Base-by-base conservation (phyloP, 2,329 filamentous ascomycete genomes). In the Huntiella abstrusa region DNA sequence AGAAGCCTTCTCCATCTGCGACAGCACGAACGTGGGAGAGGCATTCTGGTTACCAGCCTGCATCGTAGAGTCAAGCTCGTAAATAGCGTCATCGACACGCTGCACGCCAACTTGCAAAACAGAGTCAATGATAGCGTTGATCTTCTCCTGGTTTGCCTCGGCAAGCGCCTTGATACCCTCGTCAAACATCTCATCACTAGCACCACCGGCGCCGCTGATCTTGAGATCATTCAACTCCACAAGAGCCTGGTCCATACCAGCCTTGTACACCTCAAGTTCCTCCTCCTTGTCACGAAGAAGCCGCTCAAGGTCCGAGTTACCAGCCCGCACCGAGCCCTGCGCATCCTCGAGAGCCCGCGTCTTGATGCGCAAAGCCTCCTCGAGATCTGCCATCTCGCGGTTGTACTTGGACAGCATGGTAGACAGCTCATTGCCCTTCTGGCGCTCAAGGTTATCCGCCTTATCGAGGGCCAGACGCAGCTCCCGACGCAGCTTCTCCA, bases 41-140 rank as follows among this genome's bases (percentile, higher is more conserved):
- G 91, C 91, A 57, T 92, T 98, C 64, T 96, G 91, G 65, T 98
- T 98, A 61, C 91, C 91, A 36, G 88, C 91, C 60, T 96, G 88
- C 86, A 96, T 96, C 15, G 83, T 83, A 15, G 91, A 96, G 62
- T 98, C 91, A 38, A 98, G 70, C 62, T 98, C 91, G 64, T 98
- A 98, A 33, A 98, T 69, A 38, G 91, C 86, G 62, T 98, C 91
- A 56, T 98, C 91, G 11, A 98, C 87, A 39, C 91, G 80, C 56
- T 91, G 79, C 16, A 96, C 85, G 54, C 87, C 91, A 42, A 84
- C 80, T 59, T 96, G 87, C 35, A 98, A 69, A 3, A 98, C 91
- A 0, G 88, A 94, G 61, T 98, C 91, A 54, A 98, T 93, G 45
- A 98, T 88, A 55, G 93, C 86, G 65, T 93, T 91, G 61, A 98